Base-by-base conservation (phyloP, 2,329 filamentous ascomycete species). In the Fusarium hostae region DNA sequence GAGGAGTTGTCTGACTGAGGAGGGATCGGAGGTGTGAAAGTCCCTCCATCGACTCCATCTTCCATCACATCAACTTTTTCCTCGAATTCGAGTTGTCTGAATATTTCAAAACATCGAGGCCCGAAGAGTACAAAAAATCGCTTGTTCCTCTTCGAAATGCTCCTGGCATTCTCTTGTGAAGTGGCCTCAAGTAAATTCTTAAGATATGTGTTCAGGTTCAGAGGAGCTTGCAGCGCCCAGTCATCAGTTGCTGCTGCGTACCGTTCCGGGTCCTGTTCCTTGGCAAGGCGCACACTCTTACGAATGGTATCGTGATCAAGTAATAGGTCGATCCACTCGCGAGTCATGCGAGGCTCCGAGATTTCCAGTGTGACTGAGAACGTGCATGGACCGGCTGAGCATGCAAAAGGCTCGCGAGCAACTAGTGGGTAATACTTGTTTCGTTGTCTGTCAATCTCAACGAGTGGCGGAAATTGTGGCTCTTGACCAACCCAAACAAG, bases 71-170 rank as follows among this genome's bases (percentile, higher is more conserved):
- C 73, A 3, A 77, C 59, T 5, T 79, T 76, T 72, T 87, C 85
- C 5, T 78, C 71, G 48, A 88, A 89, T 15, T 85, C 86, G 8
- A 90, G 79, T 16, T 82, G 81, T 18, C 78, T 79, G 71, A 89
- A 86, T 16, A 89, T 81, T 26, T 78, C 75, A 48, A 85, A 84
- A 55, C 86, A 86, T 7, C 85, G 83, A 8, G 81, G 81, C 1
- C 87, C 86, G 62, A 89, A 89, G 10, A 87, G 81, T 4, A 88
- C 84, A 30, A 80, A 79, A 59, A 89, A 89, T 18, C 85, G 83
- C 75, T 89, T 89, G 71, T 90, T 90, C 3, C 87, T 80, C 58
- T 86, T 86, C 4, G 87, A 86, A 39, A 90, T 88, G 54, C 80
- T 85, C 47, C 85, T 79, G 0, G 76, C 76, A 12, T 81, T 79